Evolutionary conservation across 23 red algal genomes (phyloP).

Genomic region (Gracilaria caudata): DNA sequence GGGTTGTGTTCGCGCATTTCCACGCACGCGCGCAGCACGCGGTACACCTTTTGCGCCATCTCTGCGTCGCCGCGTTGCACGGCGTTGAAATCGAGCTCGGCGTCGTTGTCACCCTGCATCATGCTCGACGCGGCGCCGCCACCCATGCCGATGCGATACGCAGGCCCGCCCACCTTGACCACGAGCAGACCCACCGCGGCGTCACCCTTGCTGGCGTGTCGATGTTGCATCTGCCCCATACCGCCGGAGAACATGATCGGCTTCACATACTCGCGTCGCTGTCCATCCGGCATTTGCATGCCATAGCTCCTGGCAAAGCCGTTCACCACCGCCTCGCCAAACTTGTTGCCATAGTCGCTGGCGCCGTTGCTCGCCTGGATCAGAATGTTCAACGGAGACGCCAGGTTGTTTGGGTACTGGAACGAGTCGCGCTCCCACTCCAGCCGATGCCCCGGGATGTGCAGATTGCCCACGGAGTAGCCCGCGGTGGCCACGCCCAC

Average conservation of each 20-base stretch:
- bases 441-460: slow-evolving; percentile 59
- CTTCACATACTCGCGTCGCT: slow-evolving; percentile 94
- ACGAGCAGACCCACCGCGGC: slow-evolving; percentile 74
- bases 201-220: slow-evolving; percentile 77
- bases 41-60: slow-evolving; percentile 97
- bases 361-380: slow-evolving; percentile 95
- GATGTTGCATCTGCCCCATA: slow-evolving; percentile 94
- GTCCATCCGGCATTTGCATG: slow-evolving; percentile 51
- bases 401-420: slow-evolving; percentile 89
- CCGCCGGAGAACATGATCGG: slow-evolving; percentile 99
- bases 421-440: slow-evolving; percentile 88
- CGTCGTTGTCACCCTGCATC: slow-evolving; percentile 94
- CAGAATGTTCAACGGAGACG: slow-evolving; percentile 79
- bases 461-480: slow-evolving; percentile 95
- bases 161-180: slow-evolving; percentile 97
- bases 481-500: slow-evolving; percentile 85
- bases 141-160: slow-evolving; percentile 99
- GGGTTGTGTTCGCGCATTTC: slow-evolving; percentile 93
- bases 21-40: slow-evolving; percentile 95
- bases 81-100: slow-evolving; percentile 96
- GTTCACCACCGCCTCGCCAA: slow-evolving; percentile 93
- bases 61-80: slow-evolving; percentile 99
- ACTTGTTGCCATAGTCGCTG: slow-evolving; percentile 99
- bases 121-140: slow-evolving; percentile 99
- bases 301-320: slow-evolving; percentile 93